Percentiles rank a stretch among this genome's conserved stretches.
These are phyloP conservation scores for Coriaria nepalensis DNA, from an alignment of 306 rosid genomes.

Conservation along the genomic window DNA sequence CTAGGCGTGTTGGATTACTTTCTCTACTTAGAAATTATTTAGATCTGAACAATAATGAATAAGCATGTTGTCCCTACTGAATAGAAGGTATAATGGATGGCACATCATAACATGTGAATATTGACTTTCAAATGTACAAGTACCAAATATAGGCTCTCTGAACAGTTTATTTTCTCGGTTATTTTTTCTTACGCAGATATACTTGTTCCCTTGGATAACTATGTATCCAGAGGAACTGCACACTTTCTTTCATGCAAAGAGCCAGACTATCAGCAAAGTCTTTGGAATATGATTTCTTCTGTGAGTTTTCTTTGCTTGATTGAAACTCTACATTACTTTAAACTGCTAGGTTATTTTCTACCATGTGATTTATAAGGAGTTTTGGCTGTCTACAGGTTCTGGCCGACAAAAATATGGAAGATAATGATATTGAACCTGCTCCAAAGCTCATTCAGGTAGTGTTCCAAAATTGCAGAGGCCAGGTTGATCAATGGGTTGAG, in stretches of 20 bases:
- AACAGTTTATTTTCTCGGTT: not conserved
- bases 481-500: constrained; percentile 94
- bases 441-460: constrained; percentile 93
- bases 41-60: too few relatives aligned
- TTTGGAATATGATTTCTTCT: constrained; percentile 83
- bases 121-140: too few relatives aligned
- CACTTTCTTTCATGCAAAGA: constrained; percentile 76
- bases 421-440: constrained; percentile 84
- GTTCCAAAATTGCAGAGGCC: constrained; percentile 88
- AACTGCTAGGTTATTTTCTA: not conserved
- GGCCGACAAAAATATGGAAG: constrained; percentile 78
- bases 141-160: too few relatives aligned
- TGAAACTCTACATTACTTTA: not conserved
- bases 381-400: constrained; percentile 34
- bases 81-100: too few relatives aligned
- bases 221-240: constrained; percentile 77
- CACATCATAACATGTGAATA: too few relatives aligned
- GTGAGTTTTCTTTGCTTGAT: constrained; percentile 39
- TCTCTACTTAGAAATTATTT: too few relatives aligned
- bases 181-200: constrained; percentile 40
- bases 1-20: too few relatives aligned
- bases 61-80: too few relatives aligned
- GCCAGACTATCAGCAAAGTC: constrained; percentile 79
- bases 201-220: constrained; percentile 93
- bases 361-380: not conserved